Percentiles rank a stretch among this genome's conserved stretches.
These are phyloP conservation scores for Candida berthetii DNA, from an alignment of 805 yeast genomes.

Conservation along the genomic window DNA sequence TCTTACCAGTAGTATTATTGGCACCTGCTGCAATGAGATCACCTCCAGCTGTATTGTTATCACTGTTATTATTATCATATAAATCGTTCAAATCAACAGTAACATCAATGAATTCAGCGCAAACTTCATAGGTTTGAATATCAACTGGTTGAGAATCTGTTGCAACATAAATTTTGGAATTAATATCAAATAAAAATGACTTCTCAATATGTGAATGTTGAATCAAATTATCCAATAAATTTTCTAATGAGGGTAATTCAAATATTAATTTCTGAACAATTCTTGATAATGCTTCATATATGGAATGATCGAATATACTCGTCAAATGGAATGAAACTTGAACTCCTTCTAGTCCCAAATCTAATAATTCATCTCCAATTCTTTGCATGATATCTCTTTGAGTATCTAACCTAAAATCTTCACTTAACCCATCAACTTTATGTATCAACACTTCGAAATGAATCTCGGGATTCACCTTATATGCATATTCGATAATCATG, in stretches of 20 bases:
- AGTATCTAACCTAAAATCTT: conserved; percentile 90
- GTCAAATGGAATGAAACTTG: conserved; percentile 89
- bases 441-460: conserved; percentile 92
- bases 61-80: conserved; percentile 32
- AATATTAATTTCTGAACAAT: conserved; percentile 88
- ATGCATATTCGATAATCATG: conserved; percentile 82
- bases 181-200: conserved; percentile 86
- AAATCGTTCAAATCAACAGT: conserved; percentile 81
- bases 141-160: conserved; percentile 96
- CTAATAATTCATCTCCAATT: conserved; percentile 87
- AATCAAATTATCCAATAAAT: conserved; percentile 80
- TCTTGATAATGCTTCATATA: conserved; percentile 91
- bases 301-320: conserved; percentile 91
- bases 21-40: too few relatives aligned
- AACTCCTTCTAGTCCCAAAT: conserved; percentile 85
- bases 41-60: too few relatives aligned
- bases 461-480: conserved; percentile 74
- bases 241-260: conserved; percentile 83
- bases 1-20: conserved; percentile 7
- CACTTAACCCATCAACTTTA: conserved; percentile 91
- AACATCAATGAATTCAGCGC: conserved; percentile 95
- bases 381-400: conserved; percentile 96
- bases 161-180: conserved; percentile 90
- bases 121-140: conserved; percentile 90
- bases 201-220: conserved; percentile 89